Conservation (phyloP, 768 basidiomycete genomes). For the Paxillus involutus region DNA sequence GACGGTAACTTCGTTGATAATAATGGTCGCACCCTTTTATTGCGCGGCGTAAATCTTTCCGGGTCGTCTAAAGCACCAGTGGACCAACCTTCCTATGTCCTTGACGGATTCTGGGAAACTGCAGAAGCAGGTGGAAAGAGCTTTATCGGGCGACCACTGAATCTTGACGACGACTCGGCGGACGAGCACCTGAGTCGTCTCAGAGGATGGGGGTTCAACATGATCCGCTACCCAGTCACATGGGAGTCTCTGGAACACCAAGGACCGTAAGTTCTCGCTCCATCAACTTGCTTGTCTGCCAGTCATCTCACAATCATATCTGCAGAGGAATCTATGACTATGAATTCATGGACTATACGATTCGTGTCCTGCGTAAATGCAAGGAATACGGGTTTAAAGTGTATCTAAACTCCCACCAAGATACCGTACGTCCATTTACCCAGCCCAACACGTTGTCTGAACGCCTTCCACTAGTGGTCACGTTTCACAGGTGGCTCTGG, state of each 20-base stretch:
- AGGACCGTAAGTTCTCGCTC: slow-evolving; percentile 76
- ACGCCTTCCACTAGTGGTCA: slow-evolving; percentile 65
- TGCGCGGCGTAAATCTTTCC: slow-evolving; percentile 94
- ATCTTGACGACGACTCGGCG: slow-evolving; percentile 81
- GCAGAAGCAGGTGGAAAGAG: slow-evolving; percentile 68
- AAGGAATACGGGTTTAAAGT: slow-evolving; percentile 90
- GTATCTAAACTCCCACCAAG: slow-evolving; percentile 96
- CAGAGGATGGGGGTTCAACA: slow-evolving; percentile 91
- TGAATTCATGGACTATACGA: slow-evolving; percentile 89
- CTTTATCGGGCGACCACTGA: slow-evolving; percentile 78
- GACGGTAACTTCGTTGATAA: slow-evolving; percentile 73
- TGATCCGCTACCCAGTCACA: slow-evolving; percentile 77
- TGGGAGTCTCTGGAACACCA: slow-evolving; percentile 96
- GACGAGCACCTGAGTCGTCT: slow-evolving; percentile 86
- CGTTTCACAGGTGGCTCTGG: slow-evolving; percentile 94
- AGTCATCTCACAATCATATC: neutral
- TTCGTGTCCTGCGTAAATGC: slow-evolving; percentile 85
- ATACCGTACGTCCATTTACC: slow-evolving; percentile 60
- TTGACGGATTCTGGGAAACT: slow-evolving; percentile 79
- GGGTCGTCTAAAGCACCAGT: slow-evolving; percentile 86
- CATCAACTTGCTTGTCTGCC: neutral
- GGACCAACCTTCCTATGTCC: slow-evolving; percentile 62
- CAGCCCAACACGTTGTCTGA: slow-evolving; percentile 2
- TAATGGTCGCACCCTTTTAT: slow-evolving; percentile 70
- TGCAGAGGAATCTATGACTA: slow-evolving; percentile 84